phyloP scores from a whole-genome alignment of 305 asterid genomes.

The Solanum chacoense region DNA sequence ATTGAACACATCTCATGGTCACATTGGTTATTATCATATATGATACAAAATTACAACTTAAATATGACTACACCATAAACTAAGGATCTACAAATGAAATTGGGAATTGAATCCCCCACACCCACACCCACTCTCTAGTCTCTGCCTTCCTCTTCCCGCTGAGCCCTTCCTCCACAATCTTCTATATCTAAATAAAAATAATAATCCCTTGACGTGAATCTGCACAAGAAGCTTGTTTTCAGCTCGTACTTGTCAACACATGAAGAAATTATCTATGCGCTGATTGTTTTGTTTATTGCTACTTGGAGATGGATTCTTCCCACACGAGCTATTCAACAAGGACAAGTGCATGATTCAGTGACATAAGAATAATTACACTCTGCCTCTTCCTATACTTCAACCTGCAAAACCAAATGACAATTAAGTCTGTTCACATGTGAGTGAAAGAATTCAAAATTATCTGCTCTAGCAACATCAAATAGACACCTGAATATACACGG shows the following conservation, averaged over 20 bases:
- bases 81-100: not conserved
- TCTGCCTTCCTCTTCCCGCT: not conserved
- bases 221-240: slow-evolving; percentile 27
- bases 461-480: not conserved
- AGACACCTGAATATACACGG: slow-evolving; percentile 44
- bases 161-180: not conserved
- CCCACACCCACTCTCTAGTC: not conserved
- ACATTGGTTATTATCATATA: not conserved
- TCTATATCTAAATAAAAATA: not conserved
- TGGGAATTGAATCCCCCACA: not conserved
- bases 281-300: slow-evolving; percentile 13
- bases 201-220: slow-evolving; percentile 15
- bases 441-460: not conserved
- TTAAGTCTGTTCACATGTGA: not conserved
- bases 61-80: not conserved
- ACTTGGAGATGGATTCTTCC: slow-evolving; percentile 18
- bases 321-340: slow-evolving; percentile 3
- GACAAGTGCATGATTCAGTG: slow-evolving; percentile 13
- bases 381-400: slow-evolving; percentile 19
- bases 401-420: slow-evolving; percentile 6
- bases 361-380: slow-evolving; percentile 16
- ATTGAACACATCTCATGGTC: not conserved
- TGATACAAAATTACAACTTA: slow-evolving; percentile 2
- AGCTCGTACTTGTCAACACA: slow-evolving; percentile 22
- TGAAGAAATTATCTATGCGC: slow-evolving; percentile 18